Evolutionary conservation across 768 basidiomycete species (phyloP).

Genomic region (Mycena galopus): DNA sequence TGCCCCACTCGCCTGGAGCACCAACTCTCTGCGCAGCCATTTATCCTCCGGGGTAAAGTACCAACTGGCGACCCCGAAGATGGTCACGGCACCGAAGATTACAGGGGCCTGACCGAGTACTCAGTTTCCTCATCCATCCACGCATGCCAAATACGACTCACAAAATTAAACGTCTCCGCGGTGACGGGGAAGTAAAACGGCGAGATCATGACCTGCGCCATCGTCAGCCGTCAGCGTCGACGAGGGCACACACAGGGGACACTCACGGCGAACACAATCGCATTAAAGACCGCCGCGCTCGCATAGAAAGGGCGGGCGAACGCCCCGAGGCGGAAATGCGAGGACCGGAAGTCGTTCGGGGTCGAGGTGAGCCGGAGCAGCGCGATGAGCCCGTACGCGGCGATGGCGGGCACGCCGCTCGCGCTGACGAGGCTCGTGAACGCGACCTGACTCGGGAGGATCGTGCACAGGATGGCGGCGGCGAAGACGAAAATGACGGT

Average conservation of each 20-base stretch:
- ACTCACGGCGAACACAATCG: slow-evolving; percentile 78
- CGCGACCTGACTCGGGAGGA: slow-evolving; percentile 90
- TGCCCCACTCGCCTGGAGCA: slow-evolving; percentile 57
- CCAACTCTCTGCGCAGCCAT: slow-evolving; percentile 80
- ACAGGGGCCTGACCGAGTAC: slow-evolving; percentile 68
- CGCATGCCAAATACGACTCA: slow-evolving; percentile 52
- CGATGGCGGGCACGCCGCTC: slow-evolving; percentile 87
- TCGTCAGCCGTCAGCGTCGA: too few relatives aligned
- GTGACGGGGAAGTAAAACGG: slow-evolving; percentile 91
- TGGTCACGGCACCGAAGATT: slow-evolving; percentile 83
- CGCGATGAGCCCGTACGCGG: slow-evolving; percentile 88
- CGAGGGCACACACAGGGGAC: too few relatives aligned
- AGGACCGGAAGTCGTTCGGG: slow-evolving; percentile 70
- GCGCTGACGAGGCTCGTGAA: slow-evolving; percentile 93
- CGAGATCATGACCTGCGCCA: slow-evolving; percentile 81
- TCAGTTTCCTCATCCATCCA: not conserved
- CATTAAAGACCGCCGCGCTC: slow-evolving; percentile 78
- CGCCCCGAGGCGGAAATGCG: slow-evolving; percentile 79
- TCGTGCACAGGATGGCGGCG: slow-evolving; percentile 81
- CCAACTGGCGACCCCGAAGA: slow-evolving; percentile 84
- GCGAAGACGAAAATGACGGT: slow-evolving; percentile 89
- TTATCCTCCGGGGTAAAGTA: slow-evolving; percentile 83
- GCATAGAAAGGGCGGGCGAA: slow-evolving; percentile 78
- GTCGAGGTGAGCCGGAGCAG: slow-evolving; percentile 76
- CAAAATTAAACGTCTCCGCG: slow-evolving; percentile 86